Evolutionary conservation across 1,284 basidiomycete genomes (phyloP), one percentile per base, ranked within the genome.

Genomic region (Marasmius tenuissimus): DNA sequence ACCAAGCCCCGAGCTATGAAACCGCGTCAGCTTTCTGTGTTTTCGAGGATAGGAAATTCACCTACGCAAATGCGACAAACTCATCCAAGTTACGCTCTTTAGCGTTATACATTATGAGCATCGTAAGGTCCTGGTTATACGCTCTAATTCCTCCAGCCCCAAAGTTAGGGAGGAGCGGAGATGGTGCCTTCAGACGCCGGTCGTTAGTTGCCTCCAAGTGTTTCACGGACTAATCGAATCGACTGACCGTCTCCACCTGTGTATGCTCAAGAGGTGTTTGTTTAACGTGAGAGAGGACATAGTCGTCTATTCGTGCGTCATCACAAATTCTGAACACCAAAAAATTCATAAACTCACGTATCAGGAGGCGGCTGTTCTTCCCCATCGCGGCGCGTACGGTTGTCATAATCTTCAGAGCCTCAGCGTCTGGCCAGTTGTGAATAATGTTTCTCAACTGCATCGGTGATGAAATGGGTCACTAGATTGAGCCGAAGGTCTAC

Each of bases 81-180:
- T 57, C 56, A 8, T 22, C n/a, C 16, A 57, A 16, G 5, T 35
- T 57, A 3, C 56, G 38, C n/a, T 57, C 56, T 27, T 47, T 42
- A 12, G 56, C 37, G 39, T 57, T 57, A 34, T 57, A 57, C 39
- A 42, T 57, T 12, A 45, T n/a, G 39, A 57, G 56, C 56, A 57
- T 57, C 3, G 45, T 45, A n/a, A 57, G 37, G 11, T 57, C 56
- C n/a, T 57, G 56, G 33, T 33, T 42, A 22, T 57, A 47, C 12
- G 34, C 2, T 20, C 56, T 18, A 5, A 45, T 45, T n/a, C 18
- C 22, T 47, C 56, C 56, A n/a, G 38, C 38, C 10, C 56, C 56
- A 47, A 45, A 57, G 40, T 47, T 57, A 8, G 56, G 56, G n/a
- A 57, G 40, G 4, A 57, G n/a, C 9, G 56, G 56, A 2, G 12